A percentile compares a stretch with the other conserved stretches of the same genome.
Evolutionary conservation across 129 eudicot species (phyloP).

Genomic region (Helianthus annuus): HanXRQr2.0-SUNRISE NC_035444.2:21813109-21813608

Average conservation of each 20-base stretch:
- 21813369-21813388: conserved; percentile 34
- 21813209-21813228: too few species aligned
- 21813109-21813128: too few species aligned
- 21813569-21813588: too few species aligned
- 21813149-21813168: too few species aligned
- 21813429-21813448: conserved; percentile 46
- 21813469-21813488: neutral
- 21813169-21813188: too few species aligned
- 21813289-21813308: conserved; percentile 58
- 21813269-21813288: conserved; percentile 60
- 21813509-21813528: too few species aligned
- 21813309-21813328: neutral
- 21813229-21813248: conserved; percentile 52
- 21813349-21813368: neutral
- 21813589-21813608: too few species aligned
- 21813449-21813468: conserved; percentile 49
- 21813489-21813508: too few species aligned
- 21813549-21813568: neutral
- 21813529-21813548: too few species aligned
- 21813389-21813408: conserved; percentile 55
- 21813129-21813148: too few species aligned
- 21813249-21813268: conserved; percentile 85
- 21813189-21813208: too few species aligned
- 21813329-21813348: neutral
- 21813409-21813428: conserved; percentile 49